Conservation (phyloP, 768 basidiomycete species). For the Auricularia sp. region DNA sequence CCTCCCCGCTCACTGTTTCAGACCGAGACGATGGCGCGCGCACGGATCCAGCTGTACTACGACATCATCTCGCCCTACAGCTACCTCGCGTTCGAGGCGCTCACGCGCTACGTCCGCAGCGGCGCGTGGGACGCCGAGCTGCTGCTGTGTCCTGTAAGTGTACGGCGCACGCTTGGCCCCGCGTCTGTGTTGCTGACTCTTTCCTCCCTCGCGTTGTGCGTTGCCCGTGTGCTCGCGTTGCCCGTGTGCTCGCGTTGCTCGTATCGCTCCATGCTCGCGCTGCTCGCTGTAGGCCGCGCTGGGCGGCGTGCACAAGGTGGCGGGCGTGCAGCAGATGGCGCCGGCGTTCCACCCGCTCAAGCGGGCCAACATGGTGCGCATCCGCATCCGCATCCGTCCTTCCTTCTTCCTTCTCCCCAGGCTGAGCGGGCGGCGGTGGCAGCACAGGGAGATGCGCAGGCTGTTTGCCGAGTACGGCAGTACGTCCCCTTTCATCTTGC, state of each 20-base stretch:
- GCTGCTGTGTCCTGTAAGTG: constrained; percentile 87
- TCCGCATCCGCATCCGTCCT: neutral
- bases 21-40: neutral
- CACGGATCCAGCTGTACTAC: constrained; percentile 12
- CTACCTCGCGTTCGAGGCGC: constrained; percentile 5
- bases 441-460: neutral
- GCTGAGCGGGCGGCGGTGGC: neutral
- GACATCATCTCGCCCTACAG: constrained; percentile 6
- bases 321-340: neutral
- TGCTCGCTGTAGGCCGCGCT: neutral
- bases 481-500: neutral
- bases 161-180: no score
- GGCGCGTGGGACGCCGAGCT: constrained; percentile 74
- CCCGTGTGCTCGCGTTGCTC: no score
- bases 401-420: neutral
- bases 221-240: no score
- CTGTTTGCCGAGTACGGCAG: neutral
- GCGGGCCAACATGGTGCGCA: neutral
- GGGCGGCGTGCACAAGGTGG: neutral
- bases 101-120: neutral
- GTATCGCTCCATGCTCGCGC: neutral
- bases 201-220: no score
- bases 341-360: neutral
- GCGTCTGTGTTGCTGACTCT: no score
- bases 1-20: no score